phyloP scores from a whole-genome alignment of 2,329 filamentous ascomycete genomes.

The Exophiala sideris region DNA sequence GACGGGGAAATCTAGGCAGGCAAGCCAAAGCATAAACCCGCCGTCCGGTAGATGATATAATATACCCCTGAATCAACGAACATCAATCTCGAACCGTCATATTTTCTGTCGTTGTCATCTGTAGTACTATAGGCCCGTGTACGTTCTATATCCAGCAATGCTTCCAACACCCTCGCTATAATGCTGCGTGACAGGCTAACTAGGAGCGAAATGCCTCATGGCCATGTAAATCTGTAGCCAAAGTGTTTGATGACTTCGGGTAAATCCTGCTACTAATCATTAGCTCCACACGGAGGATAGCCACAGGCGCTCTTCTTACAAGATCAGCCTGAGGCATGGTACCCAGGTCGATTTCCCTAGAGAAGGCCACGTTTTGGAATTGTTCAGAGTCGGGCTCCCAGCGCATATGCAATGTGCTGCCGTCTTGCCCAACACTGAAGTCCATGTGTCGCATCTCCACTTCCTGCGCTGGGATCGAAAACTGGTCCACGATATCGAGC shows the following conservation, averaged over 20 bases:
- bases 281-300: not conserved
- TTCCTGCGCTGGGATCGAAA: not conserved
- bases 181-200: too few relatives aligned
- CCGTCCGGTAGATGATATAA: not conserved
- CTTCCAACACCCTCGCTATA: too few relatives aligned
- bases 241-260: slow-evolving; percentile 3
- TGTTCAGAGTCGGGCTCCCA: slow-evolving; percentile 8
- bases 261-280: not conserved
- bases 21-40: not conserved
- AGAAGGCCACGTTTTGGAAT: not conserved
- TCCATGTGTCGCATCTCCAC: slow-evolving; percentile 8
- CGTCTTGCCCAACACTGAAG: slow-evolving; percentile 3
- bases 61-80: too few relatives aligned
- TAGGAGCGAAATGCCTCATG: not conserved
- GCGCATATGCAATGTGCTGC: not conserved
- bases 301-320: not conserved
- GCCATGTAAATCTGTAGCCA: slow-evolving; percentile 2
- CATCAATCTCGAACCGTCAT: too few relatives aligned
- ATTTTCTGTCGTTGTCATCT: too few relatives aligned
- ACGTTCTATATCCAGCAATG: too few relatives aligned
- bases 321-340: not conserved
- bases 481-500: slow-evolving; percentile 8
- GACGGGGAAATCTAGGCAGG: not conserved
- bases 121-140: too few relatives aligned
- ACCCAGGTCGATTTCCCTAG: not conserved